phyloP scores from a whole-genome alignment of 176 grass and related monocot genomes.

The Lolium multiflorum region DNA sequence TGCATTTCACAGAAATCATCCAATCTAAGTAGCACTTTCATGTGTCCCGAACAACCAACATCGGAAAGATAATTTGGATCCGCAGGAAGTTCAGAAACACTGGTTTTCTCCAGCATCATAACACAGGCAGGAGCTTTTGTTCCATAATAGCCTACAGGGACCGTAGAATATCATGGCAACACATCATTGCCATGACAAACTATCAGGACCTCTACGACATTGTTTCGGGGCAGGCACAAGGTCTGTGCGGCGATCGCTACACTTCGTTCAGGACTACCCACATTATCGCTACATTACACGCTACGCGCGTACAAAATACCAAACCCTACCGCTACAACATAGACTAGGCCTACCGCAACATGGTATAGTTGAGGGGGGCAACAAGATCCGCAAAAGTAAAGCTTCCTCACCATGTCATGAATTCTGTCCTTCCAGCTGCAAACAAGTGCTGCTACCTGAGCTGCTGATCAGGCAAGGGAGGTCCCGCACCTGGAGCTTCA shows the following conservation, averaged over 20 bases:
- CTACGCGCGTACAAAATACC: slow-evolving; percentile 14
- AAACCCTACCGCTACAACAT: not conserved
- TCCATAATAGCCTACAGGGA: not conserved
- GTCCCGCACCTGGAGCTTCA: slow-evolving; percentile 79
- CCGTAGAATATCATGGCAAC: not conserved
- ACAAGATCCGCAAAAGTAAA: not conserved
- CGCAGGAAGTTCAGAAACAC: slow-evolving; percentile 13
- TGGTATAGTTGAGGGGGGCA: not conserved
- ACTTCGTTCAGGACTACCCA: not conserved
- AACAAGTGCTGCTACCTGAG: slow-evolving; percentile 71
- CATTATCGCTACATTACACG: slow-evolving; percentile 22
- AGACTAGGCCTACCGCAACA: slow-evolving; percentile 29
- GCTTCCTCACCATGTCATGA: not conserved
- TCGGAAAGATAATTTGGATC: not conserved
- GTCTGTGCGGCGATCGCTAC: not conserved
- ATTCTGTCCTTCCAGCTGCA: slow-evolving; percentile 48
- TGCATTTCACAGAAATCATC: not conserved
- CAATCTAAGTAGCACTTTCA: not conserved
- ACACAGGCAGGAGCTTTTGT: not conserved
- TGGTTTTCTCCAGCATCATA: not conserved
- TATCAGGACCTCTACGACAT: not conserved
- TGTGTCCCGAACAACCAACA: not conserved
- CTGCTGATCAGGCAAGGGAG: slow-evolving; percentile 48
- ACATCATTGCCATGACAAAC: slow-evolving; percentile 13
- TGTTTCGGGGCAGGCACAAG: not conserved